A percentile compares a stretch with the other conserved stretches of the same genome.
These are phyloP conservation scores for Whalleya microplaca DNA, from an alignment of 2,329 filamentous ascomycete genomes.

Conservation along the genomic window DNA sequence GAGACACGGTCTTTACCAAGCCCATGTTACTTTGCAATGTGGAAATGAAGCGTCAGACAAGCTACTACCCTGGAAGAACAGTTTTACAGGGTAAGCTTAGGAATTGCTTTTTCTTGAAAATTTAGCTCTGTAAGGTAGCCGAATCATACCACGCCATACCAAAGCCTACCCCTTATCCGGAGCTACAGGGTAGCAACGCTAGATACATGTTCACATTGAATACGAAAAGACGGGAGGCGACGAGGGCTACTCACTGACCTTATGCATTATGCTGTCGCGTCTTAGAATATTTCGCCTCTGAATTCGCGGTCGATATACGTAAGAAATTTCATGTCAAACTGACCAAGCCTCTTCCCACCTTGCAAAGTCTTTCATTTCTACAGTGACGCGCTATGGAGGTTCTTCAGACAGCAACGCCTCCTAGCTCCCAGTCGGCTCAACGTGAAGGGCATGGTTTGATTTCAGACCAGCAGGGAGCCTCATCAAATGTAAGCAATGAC, in stretches of 20 bases:
- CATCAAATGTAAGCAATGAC: conserved; percentile 1
- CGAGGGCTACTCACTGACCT: neutral
- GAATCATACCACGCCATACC: too few relatives aligned
- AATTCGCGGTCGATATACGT: too few relatives aligned
- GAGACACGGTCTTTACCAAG: too few relatives aligned
- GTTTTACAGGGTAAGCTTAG: too few relatives aligned
- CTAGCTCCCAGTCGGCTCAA: neutral
- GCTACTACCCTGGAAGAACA: too few relatives aligned
- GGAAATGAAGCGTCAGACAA: too few relatives aligned
- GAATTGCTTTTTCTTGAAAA: too few relatives aligned
- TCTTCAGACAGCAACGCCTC: neutral
- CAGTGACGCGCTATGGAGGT: conserved; percentile 1
- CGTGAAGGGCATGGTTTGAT: neutral
- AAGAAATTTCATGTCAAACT: neutral
- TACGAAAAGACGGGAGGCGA: neutral
- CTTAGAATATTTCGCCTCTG: neutral
- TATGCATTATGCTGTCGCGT: neutral
- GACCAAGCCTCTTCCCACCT: neutral
- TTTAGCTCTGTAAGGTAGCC: too few relatives aligned
- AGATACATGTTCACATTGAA: neutral
- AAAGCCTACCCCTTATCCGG: conserved; percentile 7
- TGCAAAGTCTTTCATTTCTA: neutral
- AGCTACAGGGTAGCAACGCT: conserved; percentile 11
- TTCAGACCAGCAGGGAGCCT: neutral
- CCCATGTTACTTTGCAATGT: too few relatives aligned